phyloP scores from a whole-genome alignment of 2,329 filamentous ascomycete genomes.

The Phyllosticta citribraziliensis region DNA sequence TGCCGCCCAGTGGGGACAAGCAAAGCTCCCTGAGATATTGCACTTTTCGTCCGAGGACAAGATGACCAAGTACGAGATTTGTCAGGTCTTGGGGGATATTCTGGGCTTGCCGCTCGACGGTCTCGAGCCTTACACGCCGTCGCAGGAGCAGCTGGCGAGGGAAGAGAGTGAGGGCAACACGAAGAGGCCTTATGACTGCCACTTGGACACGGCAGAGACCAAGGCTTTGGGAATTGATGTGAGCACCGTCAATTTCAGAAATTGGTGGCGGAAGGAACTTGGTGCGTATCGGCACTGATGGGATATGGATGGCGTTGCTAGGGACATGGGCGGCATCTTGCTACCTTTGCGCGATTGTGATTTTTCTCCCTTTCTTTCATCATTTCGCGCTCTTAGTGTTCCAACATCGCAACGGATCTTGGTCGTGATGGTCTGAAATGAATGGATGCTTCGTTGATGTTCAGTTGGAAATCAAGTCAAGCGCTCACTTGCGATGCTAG shows the following conservation, averaged over 20 bases:
- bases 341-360: neutral
- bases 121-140: constrained; percentile 48
- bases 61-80: constrained; percentile 87
- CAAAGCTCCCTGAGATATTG: constrained; percentile 56
- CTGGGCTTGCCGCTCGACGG: constrained; percentile 57
- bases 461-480: too few species aligned
- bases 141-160: constrained; percentile 62
- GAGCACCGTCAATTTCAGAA: constrained; percentile 61
- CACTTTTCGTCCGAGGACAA: constrained; percentile 82
- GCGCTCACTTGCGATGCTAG: too few species aligned
- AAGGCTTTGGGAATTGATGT: constrained; percentile 66
- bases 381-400: too few species aligned
- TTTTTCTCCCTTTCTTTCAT: too few species aligned
- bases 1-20: constrained; percentile 23
- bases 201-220: constrained; percentile 67
- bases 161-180: constrained; percentile 42
- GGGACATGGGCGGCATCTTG: neutral
- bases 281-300: neutral
- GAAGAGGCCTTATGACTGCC: constrained; percentile 77
- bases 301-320: neutral
- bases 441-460: too few species aligned
- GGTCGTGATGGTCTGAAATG: too few species aligned
- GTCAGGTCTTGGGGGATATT: constrained; percentile 65
- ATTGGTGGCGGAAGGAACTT: constrained; percentile 55
- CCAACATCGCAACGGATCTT: too few species aligned